phyloP scores from a whole-genome alignment of 148 eudicot genomes.

The Nyssa sinensis region DNA sequence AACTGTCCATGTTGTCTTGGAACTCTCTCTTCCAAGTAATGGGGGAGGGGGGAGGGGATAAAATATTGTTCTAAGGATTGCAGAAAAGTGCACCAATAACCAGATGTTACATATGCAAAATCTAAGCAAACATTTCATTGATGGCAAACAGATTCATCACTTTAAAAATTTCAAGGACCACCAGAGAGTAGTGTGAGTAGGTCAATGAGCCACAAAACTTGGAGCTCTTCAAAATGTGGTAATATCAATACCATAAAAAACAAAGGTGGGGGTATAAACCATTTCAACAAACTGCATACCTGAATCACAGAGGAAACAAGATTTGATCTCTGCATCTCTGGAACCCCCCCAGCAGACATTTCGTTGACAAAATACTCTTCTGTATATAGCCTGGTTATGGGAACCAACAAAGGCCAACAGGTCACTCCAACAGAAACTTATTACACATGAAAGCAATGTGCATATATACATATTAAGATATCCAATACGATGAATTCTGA shows the following conservation, averaged over 20 bases:
- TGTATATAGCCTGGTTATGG: conserved; percentile 69
- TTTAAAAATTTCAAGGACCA: not conserved
- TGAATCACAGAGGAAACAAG: conserved; percentile 90
- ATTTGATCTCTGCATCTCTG: conserved; percentile 97
- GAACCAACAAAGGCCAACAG: not conserved
- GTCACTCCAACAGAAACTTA: not conserved
- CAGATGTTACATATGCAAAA: not conserved
- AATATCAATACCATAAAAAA: not conserved
- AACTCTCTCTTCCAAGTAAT: not conserved
- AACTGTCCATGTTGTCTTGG: not conserved
- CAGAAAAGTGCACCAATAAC: not conserved
- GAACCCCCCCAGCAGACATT: conserved; percentile 84
- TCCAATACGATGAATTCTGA: not conserved
- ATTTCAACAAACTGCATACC: conserved; percentile 35
- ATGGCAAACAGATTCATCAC: not conserved
- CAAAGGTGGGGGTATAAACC: not conserved
- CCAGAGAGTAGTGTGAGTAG: not conserved
- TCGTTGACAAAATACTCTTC: conserved; percentile 77
- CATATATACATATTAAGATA: no score
- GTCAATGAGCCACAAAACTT: not conserved
- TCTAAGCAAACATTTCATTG: not conserved
- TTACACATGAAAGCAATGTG: not conserved
- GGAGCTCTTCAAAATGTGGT: not conserved
- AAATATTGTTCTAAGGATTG: no score
- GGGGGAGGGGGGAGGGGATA: not conserved